Evolutionary conservation across 1,139 yeast species (phyloP), one percentile per base, ranked within the genome.

Genomic region (Pichia sp.): DNA sequence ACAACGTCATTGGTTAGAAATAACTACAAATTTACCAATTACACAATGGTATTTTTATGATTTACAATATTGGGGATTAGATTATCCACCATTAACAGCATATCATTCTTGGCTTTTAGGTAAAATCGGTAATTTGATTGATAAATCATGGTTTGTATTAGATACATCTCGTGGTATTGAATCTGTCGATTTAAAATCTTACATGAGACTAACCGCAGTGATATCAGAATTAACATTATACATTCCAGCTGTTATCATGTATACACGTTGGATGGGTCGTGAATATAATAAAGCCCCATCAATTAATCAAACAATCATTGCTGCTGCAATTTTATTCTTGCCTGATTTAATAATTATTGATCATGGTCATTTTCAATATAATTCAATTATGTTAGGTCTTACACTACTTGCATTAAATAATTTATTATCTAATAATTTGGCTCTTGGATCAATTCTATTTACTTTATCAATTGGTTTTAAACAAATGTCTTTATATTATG

Each of bases 321-420:
- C 89, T 0, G 81, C 87, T 7, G 79, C 87, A 8, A 79, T 89
- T 24, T 63, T 90, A 40, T 80, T 81, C 61, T 95, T 84, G 60
- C 97, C 98, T 0, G 74, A 86, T 5, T 70, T 92, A 52, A 74
- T 86, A 38, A 71, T 94, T 47, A 81, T 94, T 46, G 99, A 94
- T 61, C 97, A 94, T 64, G 98, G 98, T 10, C 98, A 94, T 65
- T 94, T 92, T 66, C 98, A 94, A 66, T 90, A 80, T 66, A 92
- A 94, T 59, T 78, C 90, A 0, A 95, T 92, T 20, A 92, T 94
- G 97, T 75, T 94, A 41, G 98, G 98, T 0, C 69, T 87, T 31
- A 73, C 90, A 12, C 68, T 92, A 31, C 69, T 80, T 51, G 73
- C 95, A 0, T 67, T 89, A 33, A 78, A 78, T 46, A 82, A 82